Percentiles rank a stretch among this genome's conserved stretches.
Evolutionary conservation across 2,329 filamentous ascomycete species (phyloP).

Genomic region (Huntiella moniliformis): DNA sequence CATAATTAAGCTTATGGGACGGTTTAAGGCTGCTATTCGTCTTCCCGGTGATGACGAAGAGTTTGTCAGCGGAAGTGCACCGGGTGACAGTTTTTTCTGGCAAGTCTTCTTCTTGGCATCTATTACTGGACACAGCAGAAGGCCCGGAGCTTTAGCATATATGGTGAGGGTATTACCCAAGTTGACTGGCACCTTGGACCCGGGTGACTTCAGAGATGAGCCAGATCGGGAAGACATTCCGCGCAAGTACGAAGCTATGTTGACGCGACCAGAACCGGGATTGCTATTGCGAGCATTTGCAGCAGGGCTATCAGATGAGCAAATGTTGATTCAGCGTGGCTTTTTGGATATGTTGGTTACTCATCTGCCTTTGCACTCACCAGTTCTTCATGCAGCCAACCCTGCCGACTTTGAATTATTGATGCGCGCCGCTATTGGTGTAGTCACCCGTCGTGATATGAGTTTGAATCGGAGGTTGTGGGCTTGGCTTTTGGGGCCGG

Average conservation of each 20-base stretch:
- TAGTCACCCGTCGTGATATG: slow-evolving; percentile 86
- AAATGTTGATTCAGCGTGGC: slow-evolving; percentile 80
- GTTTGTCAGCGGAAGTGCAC: slow-evolving; percentile 33
- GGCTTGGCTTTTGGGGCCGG: slow-evolving; percentile 86
- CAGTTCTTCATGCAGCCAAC: slow-evolving; percentile 61
- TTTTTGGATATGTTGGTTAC: slow-evolving; percentile 86
- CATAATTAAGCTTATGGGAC: slow-evolving; percentile 60
- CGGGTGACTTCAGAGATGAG: slow-evolving; percentile 21
- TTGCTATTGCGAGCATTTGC: slow-evolving; percentile 81
- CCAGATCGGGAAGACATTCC: neutral
- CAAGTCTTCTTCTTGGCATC: slow-evolving; percentile 90
- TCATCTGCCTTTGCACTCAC: slow-evolving; percentile 68
- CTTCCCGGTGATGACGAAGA: slow-evolving; percentile 21
- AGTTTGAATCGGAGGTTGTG: slow-evolving; percentile 87
- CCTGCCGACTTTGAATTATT: slow-evolving; percentile 62
- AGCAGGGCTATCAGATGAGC: slow-evolving; percentile 69
- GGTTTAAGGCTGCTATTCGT: slow-evolving; percentile 51
- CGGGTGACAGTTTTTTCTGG: slow-evolving; percentile 83
- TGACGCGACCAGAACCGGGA: slow-evolving; percentile 78
- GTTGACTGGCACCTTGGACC: slow-evolving; percentile 29
- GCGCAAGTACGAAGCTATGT: slow-evolving; percentile 15
- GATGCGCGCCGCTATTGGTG: slow-evolving; percentile 63
- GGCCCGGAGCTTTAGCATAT: slow-evolving; percentile 76
- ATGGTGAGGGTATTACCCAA: slow-evolving; percentile 58
- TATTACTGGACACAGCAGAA: slow-evolving; percentile 71